These are phyloP conservation scores for Pythium vanterpoolii DNA, from an alignment of 352 stramenopile genomes.

Conservation along the genomic window DNA sequence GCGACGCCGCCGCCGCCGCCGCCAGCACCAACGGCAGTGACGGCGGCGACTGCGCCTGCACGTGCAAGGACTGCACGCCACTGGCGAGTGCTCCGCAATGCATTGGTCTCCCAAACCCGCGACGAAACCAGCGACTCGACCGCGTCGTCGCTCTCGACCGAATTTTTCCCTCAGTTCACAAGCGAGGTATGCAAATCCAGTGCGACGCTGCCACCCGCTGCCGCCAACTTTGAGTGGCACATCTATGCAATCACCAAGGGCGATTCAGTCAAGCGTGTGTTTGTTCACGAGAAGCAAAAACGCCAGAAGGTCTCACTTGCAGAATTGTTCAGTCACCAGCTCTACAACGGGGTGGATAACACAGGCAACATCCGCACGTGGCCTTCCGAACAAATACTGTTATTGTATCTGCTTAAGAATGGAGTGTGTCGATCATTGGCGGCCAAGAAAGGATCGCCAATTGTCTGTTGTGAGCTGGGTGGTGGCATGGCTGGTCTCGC, in stretches of 20 bases:
- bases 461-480: conserved; percentile 71
- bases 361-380: conserved; percentile 87
- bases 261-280: conserved; percentile 19
- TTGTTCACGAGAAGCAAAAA: conserved; percentile 75
- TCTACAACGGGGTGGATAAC: conserved; percentile 83
- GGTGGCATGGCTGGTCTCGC: conserved; percentile 75
- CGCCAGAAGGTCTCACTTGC: conserved; percentile 45
- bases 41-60: background rate
- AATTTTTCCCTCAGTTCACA: conserved; percentile 60
- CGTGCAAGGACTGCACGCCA: conserved; percentile 49
- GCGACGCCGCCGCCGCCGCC: background rate
- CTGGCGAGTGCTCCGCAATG: conserved; percentile 68
- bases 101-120: conserved; percentile 37
- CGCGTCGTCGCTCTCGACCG: conserved; percentile 52
- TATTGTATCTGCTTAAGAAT: conserved; percentile 57
- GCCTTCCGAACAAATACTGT: conserved; percentile 74
- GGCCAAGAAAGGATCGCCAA: background rate
- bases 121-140: conserved; percentile 31
- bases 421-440: conserved; percentile 30
- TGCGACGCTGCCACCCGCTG: background rate
- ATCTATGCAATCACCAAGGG: conserved; percentile 34
- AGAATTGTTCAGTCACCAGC: conserved; percentile 71
- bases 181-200: background rate
- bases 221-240: conserved; percentile 48
- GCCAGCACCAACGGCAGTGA: background rate